Percentiles rank a stretch among this genome's conserved stretches.
Conservation (phyloP, 306 rosid species). For the Lathyrus oleraceus region DNA sequence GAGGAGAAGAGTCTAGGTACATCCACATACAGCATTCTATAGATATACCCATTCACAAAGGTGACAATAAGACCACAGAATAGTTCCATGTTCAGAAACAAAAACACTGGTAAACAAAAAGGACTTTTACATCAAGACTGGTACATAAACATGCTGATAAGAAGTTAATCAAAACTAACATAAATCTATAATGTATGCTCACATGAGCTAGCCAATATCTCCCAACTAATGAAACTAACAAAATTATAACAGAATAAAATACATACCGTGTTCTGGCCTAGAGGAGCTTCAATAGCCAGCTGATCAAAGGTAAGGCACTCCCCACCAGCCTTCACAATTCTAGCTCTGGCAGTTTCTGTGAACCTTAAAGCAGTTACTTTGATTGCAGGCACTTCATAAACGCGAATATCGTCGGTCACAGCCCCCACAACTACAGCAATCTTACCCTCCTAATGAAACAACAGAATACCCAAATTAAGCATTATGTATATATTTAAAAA, state of each 20-base stretch:
- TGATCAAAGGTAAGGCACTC: slow-evolving; percentile 66
- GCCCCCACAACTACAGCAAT: slow-evolving; percentile 62
- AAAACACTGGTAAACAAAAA: background rate
- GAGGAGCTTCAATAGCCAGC: slow-evolving; percentile 63
- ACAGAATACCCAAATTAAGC: background rate
- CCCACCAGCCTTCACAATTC: slow-evolving; percentile 75
- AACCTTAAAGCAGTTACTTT: slow-evolving; percentile 70
- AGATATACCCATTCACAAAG: background rate
- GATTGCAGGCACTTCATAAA: slow-evolving; percentile 49
- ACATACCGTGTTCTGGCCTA: slow-evolving; percentile 65
- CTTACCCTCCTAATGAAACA: slow-evolving; percentile 44
- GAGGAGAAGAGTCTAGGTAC: background rate
- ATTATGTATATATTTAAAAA: background rate
- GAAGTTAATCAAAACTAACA: background rate
- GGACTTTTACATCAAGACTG: background rate
- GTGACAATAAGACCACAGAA: background rate
- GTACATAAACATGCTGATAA: background rate
- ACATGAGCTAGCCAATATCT: background rate
- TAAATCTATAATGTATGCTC: background rate
- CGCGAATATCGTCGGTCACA: slow-evolving; percentile 60
- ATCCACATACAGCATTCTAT: background rate
- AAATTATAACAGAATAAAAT: background rate
- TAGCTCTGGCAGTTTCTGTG: slow-evolving; percentile 71
- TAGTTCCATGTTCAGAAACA: background rate
- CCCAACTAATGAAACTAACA: background rate